These are phyloP conservation scores for Chaetoceros muelleri DNA, from an alignment of 108 stramenopile species.

Conservation along the genomic window DNA sequence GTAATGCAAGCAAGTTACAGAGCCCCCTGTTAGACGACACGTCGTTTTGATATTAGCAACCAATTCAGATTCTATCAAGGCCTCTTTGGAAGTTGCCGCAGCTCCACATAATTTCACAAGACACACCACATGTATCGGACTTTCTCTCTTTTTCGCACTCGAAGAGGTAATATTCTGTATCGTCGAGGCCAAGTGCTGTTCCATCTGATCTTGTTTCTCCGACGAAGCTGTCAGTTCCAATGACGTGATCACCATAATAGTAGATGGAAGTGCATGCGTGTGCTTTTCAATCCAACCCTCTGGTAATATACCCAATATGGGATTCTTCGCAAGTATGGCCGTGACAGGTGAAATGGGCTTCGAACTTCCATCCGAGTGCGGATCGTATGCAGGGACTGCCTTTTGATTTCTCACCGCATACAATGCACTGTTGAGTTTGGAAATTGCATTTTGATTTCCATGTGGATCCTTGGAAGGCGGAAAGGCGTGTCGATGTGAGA, in stretches of 20 bases:
- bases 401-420: not conserved
- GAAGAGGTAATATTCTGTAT: conserved; percentile 38
- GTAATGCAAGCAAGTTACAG: conserved; percentile 9
- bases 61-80: not conserved
- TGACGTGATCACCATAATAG: conserved; percentile 49
- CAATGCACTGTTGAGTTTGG: conserved; percentile 7
- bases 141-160: conserved; percentile 46
- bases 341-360: conserved; percentile 12
- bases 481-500: conserved; percentile 49
- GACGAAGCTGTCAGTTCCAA: conserved; percentile 9
- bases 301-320: conserved; percentile 58
- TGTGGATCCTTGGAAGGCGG: conserved; percentile 66
- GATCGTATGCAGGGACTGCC: not conserved
- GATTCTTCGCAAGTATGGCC: conserved; percentile 15
- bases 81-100: conserved; percentile 2
- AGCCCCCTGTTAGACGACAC: not conserved
- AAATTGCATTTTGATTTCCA: conserved; percentile 28
- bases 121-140: conserved; percentile 52
- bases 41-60: not conserved
- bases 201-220: conserved; percentile 10
- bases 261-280: conserved; percentile 50
- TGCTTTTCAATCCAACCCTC: conserved; percentile 75
- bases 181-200: conserved; percentile 30
- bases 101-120: conserved; percentile 15
- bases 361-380: not conserved